Conservation (phyloP, 495 filamentous ascomycete genomes). For the Hypoxylon subgilvum region DNA sequence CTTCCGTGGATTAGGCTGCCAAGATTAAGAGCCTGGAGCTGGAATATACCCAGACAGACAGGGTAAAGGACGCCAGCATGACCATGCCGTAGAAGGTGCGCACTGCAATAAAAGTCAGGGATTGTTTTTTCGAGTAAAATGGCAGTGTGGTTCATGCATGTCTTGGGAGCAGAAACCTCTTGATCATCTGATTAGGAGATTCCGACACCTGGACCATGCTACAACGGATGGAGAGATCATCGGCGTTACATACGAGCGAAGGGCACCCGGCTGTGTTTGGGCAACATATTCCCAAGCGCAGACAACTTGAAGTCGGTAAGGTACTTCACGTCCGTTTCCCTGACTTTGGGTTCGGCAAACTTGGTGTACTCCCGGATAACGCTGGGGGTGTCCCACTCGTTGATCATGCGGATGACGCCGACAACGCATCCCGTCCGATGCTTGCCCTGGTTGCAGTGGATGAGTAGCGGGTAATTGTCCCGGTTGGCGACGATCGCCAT, state of each 20-base stretch:
- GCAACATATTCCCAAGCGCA: constrained; percentile 14
- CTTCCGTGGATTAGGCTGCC: background rate
- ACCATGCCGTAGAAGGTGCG: constrained; percentile 29
- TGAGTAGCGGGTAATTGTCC: constrained; percentile 73
- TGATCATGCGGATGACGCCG: constrained; percentile 69
- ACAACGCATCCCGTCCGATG: constrained; percentile 86
- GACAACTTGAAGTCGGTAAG: constrained; percentile 49
- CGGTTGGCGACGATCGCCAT: constrained; percentile 68
- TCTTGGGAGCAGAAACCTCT: too few species aligned
- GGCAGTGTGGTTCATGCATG: too few species aligned
- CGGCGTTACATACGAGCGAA: too few species aligned
- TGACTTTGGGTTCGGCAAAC: constrained; percentile 69
- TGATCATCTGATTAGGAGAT: too few species aligned
- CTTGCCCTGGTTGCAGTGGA: constrained; percentile 92
- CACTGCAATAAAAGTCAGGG: too few species aligned
- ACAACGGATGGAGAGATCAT: too few species aligned
- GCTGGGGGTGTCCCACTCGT: constrained; percentile 62
- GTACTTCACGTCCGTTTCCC: constrained; percentile 60
- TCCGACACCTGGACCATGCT: too few species aligned
- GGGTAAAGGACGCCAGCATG: constrained; percentile 20
- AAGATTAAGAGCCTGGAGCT: constrained; percentile 12
- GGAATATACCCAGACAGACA: constrained; percentile 29
- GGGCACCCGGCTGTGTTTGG: background rate
- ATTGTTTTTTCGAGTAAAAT: too few species aligned
- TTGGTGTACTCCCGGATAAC: constrained; percentile 71